These are phyloP conservation scores for Eimeria praecox DNA, from an alignment of 169 alveolate species.

Conservation along the genomic window DNA sequence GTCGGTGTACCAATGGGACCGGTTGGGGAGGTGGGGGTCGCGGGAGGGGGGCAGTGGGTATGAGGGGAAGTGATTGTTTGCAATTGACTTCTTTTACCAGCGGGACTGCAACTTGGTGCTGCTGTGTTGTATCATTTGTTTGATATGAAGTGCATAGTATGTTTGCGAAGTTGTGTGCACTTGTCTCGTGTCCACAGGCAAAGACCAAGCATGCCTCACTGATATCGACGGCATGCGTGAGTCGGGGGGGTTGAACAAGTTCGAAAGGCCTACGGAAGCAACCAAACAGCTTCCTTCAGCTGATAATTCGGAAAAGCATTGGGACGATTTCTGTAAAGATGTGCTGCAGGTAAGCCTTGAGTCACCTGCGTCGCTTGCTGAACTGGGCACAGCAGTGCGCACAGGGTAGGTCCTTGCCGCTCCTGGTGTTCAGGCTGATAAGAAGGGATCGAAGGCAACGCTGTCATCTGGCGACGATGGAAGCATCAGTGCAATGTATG, in stretches of 20 bases:
- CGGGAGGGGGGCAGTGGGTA: neutral
- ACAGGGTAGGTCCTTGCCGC: neutral
- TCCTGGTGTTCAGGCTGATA: neutral
- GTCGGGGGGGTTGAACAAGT: neutral
- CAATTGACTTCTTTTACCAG: neutral
- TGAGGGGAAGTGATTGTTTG: neutral
- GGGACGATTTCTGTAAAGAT: neutral
- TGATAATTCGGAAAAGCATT: neutral
- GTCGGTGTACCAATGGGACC: neutral
- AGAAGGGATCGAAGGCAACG: neutral
- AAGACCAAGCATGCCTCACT: neutral
- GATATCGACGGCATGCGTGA: neutral
- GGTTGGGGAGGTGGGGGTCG: neutral
- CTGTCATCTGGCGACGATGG: neutral
- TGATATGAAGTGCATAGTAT: neutral
- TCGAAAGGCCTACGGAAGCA: neutral
- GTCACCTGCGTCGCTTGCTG: neutral
- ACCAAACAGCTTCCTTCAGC: neutral
- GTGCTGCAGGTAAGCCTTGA: neutral
- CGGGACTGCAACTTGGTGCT: neutral
- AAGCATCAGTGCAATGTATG: neutral
- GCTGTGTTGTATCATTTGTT: neutral
- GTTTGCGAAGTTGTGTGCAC: neutral
- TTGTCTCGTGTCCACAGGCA: neutral
- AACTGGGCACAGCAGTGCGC: neutral